Evolutionary conservation across 208 protist species (phyloP), one percentile per base, ranked within the genome.

Genomic region (Lotmaria passim): DNA sequence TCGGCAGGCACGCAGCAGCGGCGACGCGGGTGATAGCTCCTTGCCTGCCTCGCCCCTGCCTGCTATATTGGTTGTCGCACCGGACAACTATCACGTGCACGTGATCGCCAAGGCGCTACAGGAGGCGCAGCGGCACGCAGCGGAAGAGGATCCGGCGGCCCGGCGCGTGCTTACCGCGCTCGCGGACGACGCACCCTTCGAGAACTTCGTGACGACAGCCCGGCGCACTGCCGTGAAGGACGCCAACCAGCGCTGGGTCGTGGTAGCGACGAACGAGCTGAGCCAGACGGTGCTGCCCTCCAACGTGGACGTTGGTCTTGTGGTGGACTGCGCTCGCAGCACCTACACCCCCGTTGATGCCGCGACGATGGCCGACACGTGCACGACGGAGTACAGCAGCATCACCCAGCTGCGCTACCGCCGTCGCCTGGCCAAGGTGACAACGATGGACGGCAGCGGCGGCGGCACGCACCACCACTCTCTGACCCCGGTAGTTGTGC

Each of bases 261-360:
- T 94, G 8, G 43, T 96, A 14, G 52, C 73, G 4, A 92, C 87
- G 26, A 73, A 81, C 19, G 81, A 85, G 26, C 67, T 94, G 8
- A 82, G 83, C 7, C 87, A 93, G 61, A 87, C 82, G 34, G 82
- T 78, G 52, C 65, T 96, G 60, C 91, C 91, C 2, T 75, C 78
- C 15, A 73, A 58, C 7, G 11, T 93, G 17, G 61, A 79, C 21
- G 65, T 96, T 11, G 87, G 91, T 4, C 73, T 96, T 1, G 78
- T 94, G 8, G 72, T 96, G 15, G 91, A 96, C 75, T 93, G 88
- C 55, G 91, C 91, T 14, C 78, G 87, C 21, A 79, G 70, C 30
- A 79, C 75, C 30, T 82, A 83, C 60, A 72, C 62, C 3, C 57
- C 59, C 0, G 85, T 88, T 44, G 87, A 94, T 67, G 43, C 69